Evolutionary conservation across 2,329 filamentous ascomycete genomes (phyloP).

Genomic region (Cytospora leucostoma): DNA sequence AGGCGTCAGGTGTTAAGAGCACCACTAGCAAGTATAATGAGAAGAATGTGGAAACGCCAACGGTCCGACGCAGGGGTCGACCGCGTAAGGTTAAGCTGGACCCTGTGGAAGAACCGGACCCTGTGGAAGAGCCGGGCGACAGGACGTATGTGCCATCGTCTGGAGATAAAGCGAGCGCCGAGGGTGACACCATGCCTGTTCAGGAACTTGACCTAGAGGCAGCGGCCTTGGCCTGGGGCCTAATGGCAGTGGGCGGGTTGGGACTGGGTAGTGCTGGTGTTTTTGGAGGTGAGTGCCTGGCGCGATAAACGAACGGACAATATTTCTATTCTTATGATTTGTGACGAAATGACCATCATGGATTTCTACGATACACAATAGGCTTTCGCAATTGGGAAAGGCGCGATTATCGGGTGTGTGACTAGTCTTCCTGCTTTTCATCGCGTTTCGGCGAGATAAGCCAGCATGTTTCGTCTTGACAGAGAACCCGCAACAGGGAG

Average conservation of each 20-base stretch:
- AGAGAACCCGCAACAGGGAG: too few relatives aligned
- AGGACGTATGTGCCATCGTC: constrained; percentile 42
- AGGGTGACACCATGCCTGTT: constrained; percentile 46
- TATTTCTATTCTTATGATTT: neutral
- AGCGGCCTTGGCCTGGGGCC: constrained; percentile 48
- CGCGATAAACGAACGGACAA: constrained; percentile 35
- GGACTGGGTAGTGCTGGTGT: constrained; percentile 48
- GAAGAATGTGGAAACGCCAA: constrained; percentile 13
- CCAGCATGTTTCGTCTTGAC: too few relatives aligned
- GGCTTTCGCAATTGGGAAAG: neutral
- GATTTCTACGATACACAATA: neutral
- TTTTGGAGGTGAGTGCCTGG: constrained; percentile 49
- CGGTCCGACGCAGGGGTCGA: constrained; percentile 32
- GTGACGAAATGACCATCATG: neutral
- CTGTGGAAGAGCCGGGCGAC: constrained; percentile 34
- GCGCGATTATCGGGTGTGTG: neutral
- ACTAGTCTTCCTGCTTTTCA: neutral
- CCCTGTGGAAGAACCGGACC: constrained; percentile 31
- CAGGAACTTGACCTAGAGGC: constrained; percentile 49
- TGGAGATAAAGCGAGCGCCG: constrained; percentile 36
- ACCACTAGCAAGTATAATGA: constrained; percentile 19
- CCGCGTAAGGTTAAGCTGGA: constrained; percentile 33
- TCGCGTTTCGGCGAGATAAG: too few relatives aligned
- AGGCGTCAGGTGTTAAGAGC: constrained; percentile 13
- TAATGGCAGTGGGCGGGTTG: constrained; percentile 47